Evolutionary conservation across 1,284 basidiomycete genomes (phyloP).

Genomic region (Cutaneotrichosporon sp.): DNA sequence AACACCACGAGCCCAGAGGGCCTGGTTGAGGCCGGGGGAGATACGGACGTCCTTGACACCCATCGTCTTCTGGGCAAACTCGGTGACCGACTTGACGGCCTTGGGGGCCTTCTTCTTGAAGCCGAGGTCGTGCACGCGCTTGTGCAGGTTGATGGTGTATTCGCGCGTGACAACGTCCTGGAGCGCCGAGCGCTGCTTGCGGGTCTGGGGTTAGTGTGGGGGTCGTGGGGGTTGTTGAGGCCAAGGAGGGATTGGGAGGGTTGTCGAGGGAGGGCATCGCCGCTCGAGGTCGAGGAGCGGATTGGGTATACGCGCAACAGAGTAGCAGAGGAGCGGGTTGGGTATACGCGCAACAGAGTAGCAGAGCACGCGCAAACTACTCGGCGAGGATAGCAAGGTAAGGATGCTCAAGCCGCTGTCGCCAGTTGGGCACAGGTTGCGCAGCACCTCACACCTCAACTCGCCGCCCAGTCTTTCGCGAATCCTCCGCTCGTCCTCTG

Average conservation of each 20-base stretch:
- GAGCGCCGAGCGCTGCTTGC: conserved; percentile 88
- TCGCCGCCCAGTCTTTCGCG: background rate
- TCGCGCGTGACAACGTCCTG: conserved; percentile 95
- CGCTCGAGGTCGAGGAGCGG: background rate
- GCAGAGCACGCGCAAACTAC: background rate
- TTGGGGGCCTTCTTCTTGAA: conserved; percentile 92
- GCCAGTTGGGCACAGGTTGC: background rate
- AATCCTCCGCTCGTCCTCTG: background rate
- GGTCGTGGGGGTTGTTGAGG: background rate
- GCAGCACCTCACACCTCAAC: background rate
- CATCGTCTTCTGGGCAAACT: conserved; percentile 89
- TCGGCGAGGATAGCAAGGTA: background rate
- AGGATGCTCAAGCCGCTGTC: background rate
- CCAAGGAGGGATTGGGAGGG: background rate
- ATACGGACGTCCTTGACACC: conserved; percentile 87
- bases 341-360: background rate
- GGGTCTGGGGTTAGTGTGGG: conserved; percentile 57
- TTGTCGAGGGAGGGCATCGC: background rate
- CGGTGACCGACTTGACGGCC: conserved; percentile 86
- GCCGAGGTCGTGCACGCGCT: conserved; percentile 80
- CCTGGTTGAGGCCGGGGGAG: conserved; percentile 91
- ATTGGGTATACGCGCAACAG: background rate
- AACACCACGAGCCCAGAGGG: conserved; percentile 76
- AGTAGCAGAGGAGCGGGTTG: background rate
- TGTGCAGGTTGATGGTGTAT: conserved; percentile 95